Base-by-base conservation (phyloP, 1,139 yeast species). In the Suhomyces bolitotheri region DNA sequence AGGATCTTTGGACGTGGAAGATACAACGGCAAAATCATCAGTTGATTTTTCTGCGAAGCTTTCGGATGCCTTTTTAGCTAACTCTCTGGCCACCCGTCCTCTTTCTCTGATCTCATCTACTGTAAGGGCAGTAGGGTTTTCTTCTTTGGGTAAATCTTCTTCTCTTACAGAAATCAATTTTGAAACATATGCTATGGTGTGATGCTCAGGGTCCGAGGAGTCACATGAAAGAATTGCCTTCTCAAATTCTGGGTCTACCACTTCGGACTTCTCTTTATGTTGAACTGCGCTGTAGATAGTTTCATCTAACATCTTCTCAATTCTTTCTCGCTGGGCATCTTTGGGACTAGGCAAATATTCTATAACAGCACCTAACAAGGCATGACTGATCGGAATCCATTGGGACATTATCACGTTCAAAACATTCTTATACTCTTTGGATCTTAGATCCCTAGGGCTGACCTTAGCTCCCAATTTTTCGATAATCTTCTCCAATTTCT, bases 381-480 rank as follows among this genome's bases (percentile, higher is more conserved):
- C 88, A 33, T 86, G 82, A 24, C 97, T 84, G 7, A 94, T 76
- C 0, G 99, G 97, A 16, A 94, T 68, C 97, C 98, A 94, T 54
- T 90, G 97, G 1, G 89, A 78, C 79, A 90, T 80, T 8, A 94
- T 77, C n/a, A 78, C 66, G 38, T 73, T 74, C 25, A 89, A 60
- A 28, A 88, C 60, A 32, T 67, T 67, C 47, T 80, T 81, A 36
- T 78, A 69, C 53, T 92, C 97, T 53, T 84, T 88, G 1, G 96
- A 80, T 38, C 86, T 72, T 40, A 89, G 56, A 45, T 90, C 97
- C 43, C 96, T 70, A 2, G 94, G 88, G 1, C 73, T 58, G 1
- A 92, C 63, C 45, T 80, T 82, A 25, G 89, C 73, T 12, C 78
- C 79, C 33, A 94, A 64, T 16, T 92, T 79, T 27, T 67, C 70